phyloP scores from a whole-genome alignment of 352 stramenopile species.

The Globisporangium camurandrum region DNA sequence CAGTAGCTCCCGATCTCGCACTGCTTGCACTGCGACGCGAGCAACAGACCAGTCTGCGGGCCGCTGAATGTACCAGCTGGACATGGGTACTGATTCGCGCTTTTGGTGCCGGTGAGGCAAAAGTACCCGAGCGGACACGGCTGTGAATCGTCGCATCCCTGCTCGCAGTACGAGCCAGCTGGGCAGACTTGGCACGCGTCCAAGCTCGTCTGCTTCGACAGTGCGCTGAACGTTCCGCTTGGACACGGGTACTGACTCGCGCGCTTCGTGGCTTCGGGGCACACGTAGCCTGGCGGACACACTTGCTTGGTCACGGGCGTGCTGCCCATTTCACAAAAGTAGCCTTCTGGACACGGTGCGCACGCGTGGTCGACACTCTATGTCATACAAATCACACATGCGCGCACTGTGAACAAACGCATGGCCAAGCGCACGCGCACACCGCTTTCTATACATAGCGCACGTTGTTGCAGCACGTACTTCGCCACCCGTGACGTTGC shows the following conservation, averaged over 20 bases:
- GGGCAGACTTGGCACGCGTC: slow-evolving; percentile 54
- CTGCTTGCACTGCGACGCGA: slow-evolving; percentile 40
- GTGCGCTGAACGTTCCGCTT: slow-evolving; percentile 74
- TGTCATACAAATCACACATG: neutral
- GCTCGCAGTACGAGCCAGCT: slow-evolving; percentile 53
- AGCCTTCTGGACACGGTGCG: slow-evolving; percentile 57
- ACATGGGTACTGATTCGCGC: slow-evolving; percentile 74
- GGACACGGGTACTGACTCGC: slow-evolving; percentile 76
- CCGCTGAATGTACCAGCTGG: slow-evolving; percentile 82
- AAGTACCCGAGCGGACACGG: slow-evolving; percentile 78
- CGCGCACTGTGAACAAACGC: neutral
- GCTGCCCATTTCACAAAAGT: slow-evolving; percentile 73
- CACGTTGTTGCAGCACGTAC: slow-evolving; percentile 15
- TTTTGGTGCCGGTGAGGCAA: slow-evolving; percentile 63
- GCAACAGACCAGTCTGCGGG: slow-evolving; percentile 34
- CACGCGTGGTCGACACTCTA: slow-evolving; percentile 80
- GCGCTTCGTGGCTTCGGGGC: slow-evolving; percentile 56
- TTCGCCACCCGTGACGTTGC: slow-evolving; percentile 73
- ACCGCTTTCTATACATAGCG: too few relatives aligned
- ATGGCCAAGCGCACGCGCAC: neutral
- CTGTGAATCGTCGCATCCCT: slow-evolving; percentile 33
- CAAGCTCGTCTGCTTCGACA: slow-evolving; percentile 33
- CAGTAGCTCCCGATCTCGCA: slow-evolving; percentile 80
- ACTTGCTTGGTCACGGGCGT: slow-evolving; percentile 52
- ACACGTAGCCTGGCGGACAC: slow-evolving; percentile 66